Evolutionary conservation across 257 asterid species (phyloP).

Genomic region (Solanum ossicruentum): DNA sequence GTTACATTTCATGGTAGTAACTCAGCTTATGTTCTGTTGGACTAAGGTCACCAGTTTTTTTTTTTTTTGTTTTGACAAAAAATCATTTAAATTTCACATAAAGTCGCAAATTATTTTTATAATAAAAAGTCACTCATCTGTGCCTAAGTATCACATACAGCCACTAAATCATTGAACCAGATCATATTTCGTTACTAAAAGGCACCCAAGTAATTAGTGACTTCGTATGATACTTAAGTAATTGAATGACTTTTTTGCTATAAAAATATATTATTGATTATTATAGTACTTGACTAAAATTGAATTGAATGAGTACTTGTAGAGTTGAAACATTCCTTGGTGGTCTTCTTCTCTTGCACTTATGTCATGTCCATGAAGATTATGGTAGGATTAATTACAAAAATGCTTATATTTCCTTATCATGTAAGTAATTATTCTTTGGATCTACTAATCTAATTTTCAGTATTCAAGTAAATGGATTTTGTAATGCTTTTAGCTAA

Average conservation of each 20-base stretch:
- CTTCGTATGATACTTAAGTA: background rate
- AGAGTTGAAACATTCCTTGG: background rate
- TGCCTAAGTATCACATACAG: background rate
- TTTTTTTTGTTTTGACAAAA: too few relatives aligned
- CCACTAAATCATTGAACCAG: background rate
- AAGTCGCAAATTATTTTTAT: background rate
- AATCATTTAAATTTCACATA: background rate
- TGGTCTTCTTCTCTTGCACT: background rate
- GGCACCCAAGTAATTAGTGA: background rate
- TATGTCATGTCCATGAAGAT: background rate
- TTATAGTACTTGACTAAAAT: background rate
- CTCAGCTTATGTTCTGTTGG: background rate
- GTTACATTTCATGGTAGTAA: background rate
- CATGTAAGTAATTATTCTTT: background rate
- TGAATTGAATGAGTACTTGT: background rate
- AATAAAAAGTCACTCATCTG: background rate
- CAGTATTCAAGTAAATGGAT: background rate
- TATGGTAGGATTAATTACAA: background rate
- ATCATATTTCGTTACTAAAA: background rate
- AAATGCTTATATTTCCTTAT: background rate
- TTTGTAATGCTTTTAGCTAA: background rate
- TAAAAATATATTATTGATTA: background rate
- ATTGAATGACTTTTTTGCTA: background rate
- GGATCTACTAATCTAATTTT: background rate
- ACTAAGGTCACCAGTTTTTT: background rate